A percentile compares a stretch with the other conserved stretches of the same genome.
phyloP scores from a whole-genome alignment of 768 basidiomycete species.

The Symmetrospora coprosmae region DNA sequence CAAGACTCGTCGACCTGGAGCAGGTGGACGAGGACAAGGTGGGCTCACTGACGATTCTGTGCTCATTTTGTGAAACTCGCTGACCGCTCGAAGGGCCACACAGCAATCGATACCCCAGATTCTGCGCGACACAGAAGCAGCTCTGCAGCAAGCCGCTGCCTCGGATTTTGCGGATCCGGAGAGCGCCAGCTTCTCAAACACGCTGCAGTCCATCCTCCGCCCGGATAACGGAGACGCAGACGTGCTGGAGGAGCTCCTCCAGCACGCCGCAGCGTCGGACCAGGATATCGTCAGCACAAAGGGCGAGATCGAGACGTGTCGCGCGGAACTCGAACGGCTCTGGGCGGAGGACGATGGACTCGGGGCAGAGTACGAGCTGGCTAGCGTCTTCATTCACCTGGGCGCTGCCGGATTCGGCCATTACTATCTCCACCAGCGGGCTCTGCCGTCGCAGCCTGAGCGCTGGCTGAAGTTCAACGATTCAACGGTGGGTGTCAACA shows the following conservation, averaged over 20 bases:
- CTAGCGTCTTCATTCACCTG: constrained; percentile 27
- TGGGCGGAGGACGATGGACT: constrained; percentile 15
- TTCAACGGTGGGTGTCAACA: constrained; percentile 10
- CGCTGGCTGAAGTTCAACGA: constrained; percentile 28
- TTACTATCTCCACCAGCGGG: constrained; percentile 22
- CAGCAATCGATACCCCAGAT: constrained; percentile 9
- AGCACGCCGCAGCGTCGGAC: constrained; percentile 2
- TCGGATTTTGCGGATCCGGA: too few species aligned
- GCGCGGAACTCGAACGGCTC: constrained; percentile 8
- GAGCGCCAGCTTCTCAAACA: too few species aligned
- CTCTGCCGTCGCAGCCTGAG: constrained; percentile 20
- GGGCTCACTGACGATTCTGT: background rate
- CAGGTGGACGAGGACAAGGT: constrained; percentile 17
- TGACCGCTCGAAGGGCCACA: too few species aligned
- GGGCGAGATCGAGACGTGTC: background rate
- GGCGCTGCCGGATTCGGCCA: constrained; percentile 18
- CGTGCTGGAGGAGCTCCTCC: background rate
- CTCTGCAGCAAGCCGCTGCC: constrained; percentile 5
- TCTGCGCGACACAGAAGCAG: background rate
- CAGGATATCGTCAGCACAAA: background rate
- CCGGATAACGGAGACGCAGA: background rate
- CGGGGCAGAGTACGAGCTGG: constrained; percentile 24
- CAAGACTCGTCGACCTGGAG: constrained; percentile 39
- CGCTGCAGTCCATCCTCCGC: too few species aligned
- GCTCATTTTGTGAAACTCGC: too few species aligned